Conservation (phyloP, 345 rosid genomes). For the Pistacia vera region DNA sequence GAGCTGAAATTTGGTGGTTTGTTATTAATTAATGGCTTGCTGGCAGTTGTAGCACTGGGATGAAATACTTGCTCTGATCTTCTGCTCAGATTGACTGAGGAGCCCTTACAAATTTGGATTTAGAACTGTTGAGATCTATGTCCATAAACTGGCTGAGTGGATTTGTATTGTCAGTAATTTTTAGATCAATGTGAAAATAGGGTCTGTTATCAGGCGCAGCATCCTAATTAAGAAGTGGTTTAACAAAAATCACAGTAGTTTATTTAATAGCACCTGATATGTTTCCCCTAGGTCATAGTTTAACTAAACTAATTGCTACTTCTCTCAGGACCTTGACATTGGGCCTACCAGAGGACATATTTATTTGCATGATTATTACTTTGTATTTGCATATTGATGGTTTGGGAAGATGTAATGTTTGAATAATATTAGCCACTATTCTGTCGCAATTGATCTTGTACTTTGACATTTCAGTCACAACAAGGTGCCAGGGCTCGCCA, state of each 20-base stretch:
- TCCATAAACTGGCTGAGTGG: not conserved
- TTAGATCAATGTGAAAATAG: not conserved
- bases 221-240: not conserved
- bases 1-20: not conserved
- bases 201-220: not conserved
- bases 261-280: not conserved
- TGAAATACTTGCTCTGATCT: not conserved
- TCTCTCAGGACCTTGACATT: not conserved
- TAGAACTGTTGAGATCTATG: not conserved
- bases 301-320: not conserved
- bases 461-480: conserved; percentile 34
- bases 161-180: not conserved
- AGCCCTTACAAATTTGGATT: too few species aligned
- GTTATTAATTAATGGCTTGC: not conserved
- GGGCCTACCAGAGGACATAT: not conserved
- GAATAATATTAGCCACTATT: not conserved
- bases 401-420: not conserved
- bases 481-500: conserved; percentile 40
- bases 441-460: not conserved
- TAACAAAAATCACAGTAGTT: not conserved
- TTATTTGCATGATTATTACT: not conserved
- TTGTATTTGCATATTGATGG: not conserved
- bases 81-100: not conserved
- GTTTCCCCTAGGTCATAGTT: not conserved
- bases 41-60: not conserved